Base-by-base conservation (phyloP, 305 asterid genomes). In the Rubia occidens region DNA sequence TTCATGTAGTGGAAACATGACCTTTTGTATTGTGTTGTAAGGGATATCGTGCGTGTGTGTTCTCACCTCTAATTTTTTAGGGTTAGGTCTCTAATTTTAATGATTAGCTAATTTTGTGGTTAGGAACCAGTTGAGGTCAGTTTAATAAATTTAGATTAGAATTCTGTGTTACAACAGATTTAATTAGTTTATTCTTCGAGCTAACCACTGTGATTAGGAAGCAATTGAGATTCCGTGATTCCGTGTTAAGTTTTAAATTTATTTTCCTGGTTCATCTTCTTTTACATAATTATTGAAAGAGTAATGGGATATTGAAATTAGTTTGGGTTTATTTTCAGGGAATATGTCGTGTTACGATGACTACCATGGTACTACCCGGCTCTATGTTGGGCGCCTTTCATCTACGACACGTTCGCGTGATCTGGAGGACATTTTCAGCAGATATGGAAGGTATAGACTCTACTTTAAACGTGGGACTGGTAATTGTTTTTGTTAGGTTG, bases 341-440 rank as follows among this genome's bases (percentile, higher is more conserved):
- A 85, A 70, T 64, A 91, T 94, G 99, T 95, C 99, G 63, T 89
- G 96, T 1, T 81, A 88, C 44, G 99, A 90, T 67, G 96, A 94
- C 69, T 85, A 95, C 20, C 80, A 85, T 75, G 89, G 95, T 62
- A 76, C 79, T 24, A 85, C 97, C 35, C 90, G 97, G 75, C 96
- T 94, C 69, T 94, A 94, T 74, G 97, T 94, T 68, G 99, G 97
- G 42, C 99, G 82, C 82, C 82, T 94, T 79, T 86, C 97, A 66
- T 87, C 96, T 43, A 85, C 96, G 83, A 94, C 99, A 10, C 85
- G 96, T 5, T 85, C 99, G 0, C 85, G 97, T 47, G 97, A 94
- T 84, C 72, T 94, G 83, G 99, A 91, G 79, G 89, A 93, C 45
- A 72, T 90, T 64, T 93, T 93, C 78, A 82, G 95, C 83, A 79